phyloP scores from a whole-genome alignment of 768 basidiomycete species.

The Psilocybe subaeruginosa region DNA sequence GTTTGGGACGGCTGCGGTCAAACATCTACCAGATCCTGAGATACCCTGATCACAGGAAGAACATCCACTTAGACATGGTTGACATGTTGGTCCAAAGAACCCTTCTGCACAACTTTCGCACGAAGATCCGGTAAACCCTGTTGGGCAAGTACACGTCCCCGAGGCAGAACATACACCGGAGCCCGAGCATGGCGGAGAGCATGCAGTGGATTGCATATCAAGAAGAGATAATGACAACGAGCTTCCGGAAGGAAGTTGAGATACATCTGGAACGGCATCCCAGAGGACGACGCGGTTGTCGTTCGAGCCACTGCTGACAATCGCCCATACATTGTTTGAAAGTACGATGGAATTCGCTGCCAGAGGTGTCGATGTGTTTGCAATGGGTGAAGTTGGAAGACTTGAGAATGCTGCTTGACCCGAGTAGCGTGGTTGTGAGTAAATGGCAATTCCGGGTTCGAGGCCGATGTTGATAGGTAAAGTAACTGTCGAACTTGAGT shows the following conservation, averaged over 20 bases:
- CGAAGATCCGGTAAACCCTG: constrained; percentile 76
- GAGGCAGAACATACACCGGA: constrained; percentile 71
- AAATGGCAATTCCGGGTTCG: constrained; percentile 69
- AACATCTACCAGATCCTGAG: constrained; percentile 75
- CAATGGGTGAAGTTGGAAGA: constrained; percentile 52
- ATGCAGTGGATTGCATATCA: constrained; percentile 73
- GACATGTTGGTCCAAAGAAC: constrained; percentile 76
- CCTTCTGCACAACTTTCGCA: constrained; percentile 80
- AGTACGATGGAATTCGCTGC: constrained; percentile 65
- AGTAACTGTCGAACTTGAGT: constrained; percentile 52
- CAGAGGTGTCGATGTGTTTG: constrained; percentile 53
- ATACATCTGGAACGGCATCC: constrained; percentile 77
- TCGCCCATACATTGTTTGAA: constrained; percentile 71
- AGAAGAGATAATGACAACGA: constrained; percentile 60
- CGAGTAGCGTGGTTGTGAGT: constrained; percentile 62
- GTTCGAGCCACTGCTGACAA: constrained; percentile 50
- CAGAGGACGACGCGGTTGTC: constrained; percentile 70
- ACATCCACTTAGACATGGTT: constrained; percentile 72
- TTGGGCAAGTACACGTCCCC: constrained; percentile 71
- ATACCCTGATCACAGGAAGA: constrained; percentile 78
- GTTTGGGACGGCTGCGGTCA: constrained; percentile 50
- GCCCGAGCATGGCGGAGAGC: constrained; percentile 76
- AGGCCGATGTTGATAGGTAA: constrained; percentile 73
- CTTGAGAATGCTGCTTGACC: constrained; percentile 63
- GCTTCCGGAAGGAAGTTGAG: constrained; percentile 60